Evolutionary conservation across 202 grass and related monocot species (phyloP).

Genomic region (Eragrostis tef): DNA sequence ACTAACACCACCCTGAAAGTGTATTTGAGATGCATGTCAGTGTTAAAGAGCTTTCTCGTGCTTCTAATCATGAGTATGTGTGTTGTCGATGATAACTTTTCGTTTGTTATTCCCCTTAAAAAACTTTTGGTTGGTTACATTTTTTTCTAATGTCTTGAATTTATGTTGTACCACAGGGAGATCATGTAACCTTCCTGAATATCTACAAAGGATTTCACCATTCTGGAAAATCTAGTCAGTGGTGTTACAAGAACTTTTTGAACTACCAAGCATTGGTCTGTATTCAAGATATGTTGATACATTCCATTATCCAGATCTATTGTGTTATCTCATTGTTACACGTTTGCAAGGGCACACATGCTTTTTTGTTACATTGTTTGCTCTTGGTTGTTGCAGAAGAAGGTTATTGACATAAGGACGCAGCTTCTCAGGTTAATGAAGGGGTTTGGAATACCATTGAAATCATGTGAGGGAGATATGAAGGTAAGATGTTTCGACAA

Average conservation of each 20-base stretch:
- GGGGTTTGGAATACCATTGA: conserved; percentile 73
- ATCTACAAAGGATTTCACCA: conserved; percentile 94
- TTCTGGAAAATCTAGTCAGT: conserved; percentile 91
- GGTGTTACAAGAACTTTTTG: conserved; percentile 97
- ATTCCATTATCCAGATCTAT: conserved; percentile 36
- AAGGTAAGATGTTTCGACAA: conserved; percentile 52
- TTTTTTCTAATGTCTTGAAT: conserved; percentile 35
- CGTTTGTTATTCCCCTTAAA: background rate
- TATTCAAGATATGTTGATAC: conserved; percentile 30
- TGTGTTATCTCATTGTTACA: conserved; percentile 25
- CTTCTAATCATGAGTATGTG: conserved; percentile 16
- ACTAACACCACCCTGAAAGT: conserved; percentile 13
- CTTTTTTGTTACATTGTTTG: conserved; percentile 37
- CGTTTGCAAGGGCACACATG: background rate
- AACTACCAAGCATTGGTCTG: conserved; percentile 93
- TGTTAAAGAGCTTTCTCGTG: conserved; percentile 19
- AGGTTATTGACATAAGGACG: conserved; percentile 82
- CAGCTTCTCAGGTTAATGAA: conserved; percentile 80
- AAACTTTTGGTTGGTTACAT: too few relatives aligned
- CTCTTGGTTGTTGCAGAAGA: conserved; percentile 66
- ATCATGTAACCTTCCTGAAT: conserved; percentile 95
- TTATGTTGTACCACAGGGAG: conserved; percentile 60
- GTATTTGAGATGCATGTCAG: background rate
- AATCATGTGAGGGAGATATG: conserved; percentile 91
- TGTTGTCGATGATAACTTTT: conserved; percentile 15